A percentile compares a stretch with the other conserved stretches of the same genome.
Conservation (phyloP, 2,329 filamentous ascomycete species). For the Neopestalotiopsis sp. region DNA sequence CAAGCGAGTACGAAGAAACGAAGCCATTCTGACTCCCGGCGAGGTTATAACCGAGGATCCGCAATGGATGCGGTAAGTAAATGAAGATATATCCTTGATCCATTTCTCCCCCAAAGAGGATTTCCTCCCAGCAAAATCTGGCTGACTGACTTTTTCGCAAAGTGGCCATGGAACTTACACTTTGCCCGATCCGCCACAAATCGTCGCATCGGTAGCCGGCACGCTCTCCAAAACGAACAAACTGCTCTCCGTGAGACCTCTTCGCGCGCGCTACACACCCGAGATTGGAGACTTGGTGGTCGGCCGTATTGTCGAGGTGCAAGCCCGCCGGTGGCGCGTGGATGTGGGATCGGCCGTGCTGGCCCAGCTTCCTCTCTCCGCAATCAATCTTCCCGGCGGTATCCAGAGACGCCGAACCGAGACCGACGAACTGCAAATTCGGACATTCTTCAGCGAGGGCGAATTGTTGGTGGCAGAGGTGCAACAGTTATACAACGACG, state of each 20-base stretch:
- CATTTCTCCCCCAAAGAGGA: too few relatives aligned
- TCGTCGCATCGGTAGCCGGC: slow-evolving; percentile 89
- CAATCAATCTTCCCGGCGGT: slow-evolving; percentile 93
- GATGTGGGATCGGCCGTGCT: slow-evolving; percentile 89
- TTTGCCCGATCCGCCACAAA: slow-evolving; percentile 65
- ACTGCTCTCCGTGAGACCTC: slow-evolving; percentile 85
- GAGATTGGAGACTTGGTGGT: slow-evolving; percentile 97
- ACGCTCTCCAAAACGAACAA: slow-evolving; percentile 95
- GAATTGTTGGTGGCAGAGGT: slow-evolving; percentile 95
- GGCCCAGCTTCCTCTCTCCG: slow-evolving; percentile 81
- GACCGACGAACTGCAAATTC: slow-evolving; percentile 95
- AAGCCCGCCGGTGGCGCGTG: slow-evolving; percentile 90
- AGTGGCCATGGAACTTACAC: slow-evolving; percentile 94
- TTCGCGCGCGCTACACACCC: slow-evolving; percentile 91
- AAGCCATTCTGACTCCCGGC: slow-evolving; percentile 82
- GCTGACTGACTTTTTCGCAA: slow-evolving; percentile 12
- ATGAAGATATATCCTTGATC: not conserved
- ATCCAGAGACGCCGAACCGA: slow-evolving; percentile 90
- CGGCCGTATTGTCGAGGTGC: slow-evolving; percentile 93
- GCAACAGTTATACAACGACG: slow-evolving; percentile 85
- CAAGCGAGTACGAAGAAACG: slow-evolving; percentile 42
- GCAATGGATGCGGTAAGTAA: slow-evolving; percentile 87
- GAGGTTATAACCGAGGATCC: slow-evolving; percentile 86
- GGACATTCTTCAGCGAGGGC: slow-evolving; percentile 95
- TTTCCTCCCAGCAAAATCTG: not conserved